Evolutionary conservation across 352 stramenopile species (phyloP).

Genomic region (Pythium rishiriense): DNA sequence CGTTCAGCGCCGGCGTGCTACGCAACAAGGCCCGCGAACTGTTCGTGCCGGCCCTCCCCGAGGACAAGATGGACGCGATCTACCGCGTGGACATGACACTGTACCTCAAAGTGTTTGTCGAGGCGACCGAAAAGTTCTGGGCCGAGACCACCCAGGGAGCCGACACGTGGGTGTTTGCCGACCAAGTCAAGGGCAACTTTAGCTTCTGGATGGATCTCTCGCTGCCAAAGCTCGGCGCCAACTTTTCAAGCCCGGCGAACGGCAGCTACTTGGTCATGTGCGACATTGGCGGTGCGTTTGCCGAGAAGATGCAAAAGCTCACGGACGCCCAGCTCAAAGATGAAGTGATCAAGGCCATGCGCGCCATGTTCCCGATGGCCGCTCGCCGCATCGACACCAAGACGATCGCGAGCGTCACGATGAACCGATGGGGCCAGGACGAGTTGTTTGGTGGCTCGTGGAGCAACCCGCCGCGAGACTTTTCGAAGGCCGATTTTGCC

Average conservation of each 20-base stretch:
- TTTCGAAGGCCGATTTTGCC: constrained; percentile 5
- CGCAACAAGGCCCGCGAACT: constrained; percentile 5
- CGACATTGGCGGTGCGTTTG: constrained; percentile 5
- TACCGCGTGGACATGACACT: constrained; percentile 11
- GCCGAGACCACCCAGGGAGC: constrained; percentile 3
- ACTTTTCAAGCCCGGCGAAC: neutral
- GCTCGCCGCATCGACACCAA: constrained; percentile 3
- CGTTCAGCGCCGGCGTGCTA: constrained; percentile 9
- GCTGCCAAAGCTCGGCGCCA: constrained; percentile 5
- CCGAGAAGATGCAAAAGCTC: constrained; percentile 1
- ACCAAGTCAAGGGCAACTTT: constrained; percentile 10
- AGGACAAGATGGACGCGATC: constrained; percentile 12
- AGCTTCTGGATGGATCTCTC: constrained; percentile 10
- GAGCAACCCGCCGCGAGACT: constrained; percentile 12
- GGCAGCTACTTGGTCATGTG: neutral
- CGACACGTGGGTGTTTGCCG: constrained; percentile 10
- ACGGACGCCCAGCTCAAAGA: neutral
- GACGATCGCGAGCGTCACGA: constrained; percentile 2
- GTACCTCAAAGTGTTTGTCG: constrained; percentile 14
- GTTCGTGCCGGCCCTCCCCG: neutral
- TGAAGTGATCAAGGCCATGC: constrained; percentile 11
- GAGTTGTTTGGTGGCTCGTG: constrained; percentile 12
- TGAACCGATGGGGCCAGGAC: constrained; percentile 8
- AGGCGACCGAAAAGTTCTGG: constrained; percentile 9
- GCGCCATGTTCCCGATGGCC: constrained; percentile 11